Evolutionary conservation across 2,329 filamentous ascomycete species (phyloP).

Genomic region (Laburnicola sp.): DNA sequence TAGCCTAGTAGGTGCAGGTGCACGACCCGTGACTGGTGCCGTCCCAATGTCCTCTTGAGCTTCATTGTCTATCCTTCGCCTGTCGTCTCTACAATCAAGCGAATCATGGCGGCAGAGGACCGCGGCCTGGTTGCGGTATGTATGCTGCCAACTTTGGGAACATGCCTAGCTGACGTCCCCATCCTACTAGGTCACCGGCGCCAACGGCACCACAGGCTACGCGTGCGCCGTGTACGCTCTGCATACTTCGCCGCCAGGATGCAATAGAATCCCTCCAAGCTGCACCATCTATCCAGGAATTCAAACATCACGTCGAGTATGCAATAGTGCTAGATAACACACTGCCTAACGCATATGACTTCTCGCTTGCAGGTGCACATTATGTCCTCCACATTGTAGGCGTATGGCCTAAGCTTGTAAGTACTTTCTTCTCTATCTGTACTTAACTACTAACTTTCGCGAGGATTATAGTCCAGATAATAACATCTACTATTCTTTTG

Average conservation of each 20-base stretch:
- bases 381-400: conserved; percentile 40
- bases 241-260: conserved; percentile 35
- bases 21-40: too few species aligned
- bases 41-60: too few species aligned
- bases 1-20: not conserved
- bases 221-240: conserved; percentile 33
- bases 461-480: conserved; percentile 37
- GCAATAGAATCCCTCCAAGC: conserved; percentile 29
- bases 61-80: too few species aligned
- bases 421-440: conserved; percentile 3
- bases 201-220: conserved; percentile 43
- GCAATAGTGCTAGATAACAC: conserved; percentile 37
- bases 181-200: conserved; percentile 37
- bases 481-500: conserved; percentile 39
- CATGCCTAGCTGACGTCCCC: conserved; percentile 2
- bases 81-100: not conserved
- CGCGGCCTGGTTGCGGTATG: conserved; percentile 33
- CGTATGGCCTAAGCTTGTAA: conserved; percentile 37
- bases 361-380: conserved; percentile 25
- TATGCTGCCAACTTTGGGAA: not conserved
- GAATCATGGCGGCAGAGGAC: conserved; percentile 16
- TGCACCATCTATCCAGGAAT: conserved; percentile 32
- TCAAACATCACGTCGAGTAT: conserved; percentile 26
- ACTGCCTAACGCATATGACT: conserved; percentile 29
- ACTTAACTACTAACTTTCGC: not conserved